Base-by-base conservation (phyloP, 495 filamentous ascomycete species). In the Penicillium pancosmium region DNA sequence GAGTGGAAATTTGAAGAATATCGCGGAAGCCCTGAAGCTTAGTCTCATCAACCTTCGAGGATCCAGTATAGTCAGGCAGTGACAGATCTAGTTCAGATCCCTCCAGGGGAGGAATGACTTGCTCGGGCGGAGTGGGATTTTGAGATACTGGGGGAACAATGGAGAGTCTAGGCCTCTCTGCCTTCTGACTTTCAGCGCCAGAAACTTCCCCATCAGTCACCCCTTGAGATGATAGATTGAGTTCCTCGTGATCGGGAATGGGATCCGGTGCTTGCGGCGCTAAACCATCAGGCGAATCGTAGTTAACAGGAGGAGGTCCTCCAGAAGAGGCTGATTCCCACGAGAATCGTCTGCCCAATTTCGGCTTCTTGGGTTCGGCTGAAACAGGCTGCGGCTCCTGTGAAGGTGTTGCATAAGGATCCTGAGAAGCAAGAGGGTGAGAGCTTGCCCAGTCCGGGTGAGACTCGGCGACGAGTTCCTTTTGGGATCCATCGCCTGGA, bases 21-120 rank as follows among this genome's bases (percentile, higher is more conserved):
- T 92, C 86, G 21, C 88, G 82, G 72, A 92, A 92, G 6, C 82
- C 72, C 21, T 82, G 64, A 10, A 83, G 70, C 51, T 76, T 83
- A 21, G 73, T 65, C 44, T 76, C 72, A 33, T 66, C 54, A 15
- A 67, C 57, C 9, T 69, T 47, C 9, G 68, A 61, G 5, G 10
- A 36, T 11, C 31, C 53, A 1, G 54, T 36, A 34, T 52, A 43
- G 4, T 57, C 15, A 38, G 57, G 33, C 9, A 54, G 2, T 44
- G 50, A 40, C 21, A 50, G 44, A 33, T 34, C 18, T 43, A 16
- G 43, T 10, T 47, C 34, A 25, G 52, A 41, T 23, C 27, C 31
- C 15, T 58, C 60, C 10, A 35, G n/a, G 1, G 65, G 48, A 5
- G 50, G 60, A 41, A 54, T 19, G 5, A 70, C 35, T 52, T 70